Base-by-base conservation (phyloP, 106 monocot species). In the Chionographis japonica region DNA sequence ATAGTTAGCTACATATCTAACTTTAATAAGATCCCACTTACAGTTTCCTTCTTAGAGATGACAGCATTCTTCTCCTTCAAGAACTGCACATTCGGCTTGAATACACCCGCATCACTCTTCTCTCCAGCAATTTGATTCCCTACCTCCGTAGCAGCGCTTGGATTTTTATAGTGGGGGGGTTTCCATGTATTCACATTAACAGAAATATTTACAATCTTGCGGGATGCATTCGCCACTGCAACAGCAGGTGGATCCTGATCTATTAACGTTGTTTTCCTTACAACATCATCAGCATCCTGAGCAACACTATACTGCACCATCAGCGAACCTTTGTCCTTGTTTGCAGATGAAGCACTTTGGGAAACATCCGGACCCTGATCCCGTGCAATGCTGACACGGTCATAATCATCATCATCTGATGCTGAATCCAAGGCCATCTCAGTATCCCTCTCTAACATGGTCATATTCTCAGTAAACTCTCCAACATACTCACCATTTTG, bases 131-230 rank as follows among this genome's bases (percentile, higher is more conserved):
- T 61, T 35, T 41, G 60, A 69, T 71, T 80, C 65, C 61, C 75
- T 39, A 49, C 57, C 50, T 78, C 78, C 9, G 37, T 74, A 17
- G 14, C 63, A 66, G 73, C 69, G 27, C 61, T 58, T 2, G 56
- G 57, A 6, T 58, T 62, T 68, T 80, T 61, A 55, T 81, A 73
- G 18, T 69, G 39, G 14, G 69, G 58, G 58, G 82, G 77, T 52
- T 90, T 94, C 90, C 88, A 80, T 54, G 95, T 83, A 60, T 87
- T 91, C 61, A 85, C 80, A 81, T 86, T 88, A 42, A 91, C 91
- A 54, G 95, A 95, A 51, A 84, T 84, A 77, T 97, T 92, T 35
- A 86, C 58, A 66, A 89, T 78, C 74, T 92, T 97, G 60, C 69
- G 72, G 18, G 89, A 72, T 54, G 81, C 17, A 60, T 68, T 81